Percentiles rank a stretch among this genome's conserved stretches.
Conservation (phyloP, 129 eudicot species). For the Flaveria ramosissima region DNA sequence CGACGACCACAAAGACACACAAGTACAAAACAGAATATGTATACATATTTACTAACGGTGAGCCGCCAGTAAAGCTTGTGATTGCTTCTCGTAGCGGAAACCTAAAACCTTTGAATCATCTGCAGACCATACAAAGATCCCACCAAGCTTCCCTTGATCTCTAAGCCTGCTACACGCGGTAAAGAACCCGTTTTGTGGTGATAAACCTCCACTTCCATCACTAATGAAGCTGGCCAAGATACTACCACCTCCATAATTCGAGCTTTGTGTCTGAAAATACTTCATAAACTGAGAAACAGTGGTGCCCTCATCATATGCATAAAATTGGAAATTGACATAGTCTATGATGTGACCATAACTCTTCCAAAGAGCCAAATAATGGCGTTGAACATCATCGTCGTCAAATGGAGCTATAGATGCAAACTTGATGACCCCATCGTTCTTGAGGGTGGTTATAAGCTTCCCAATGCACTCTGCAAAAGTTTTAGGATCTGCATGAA, state of each 20-base stretch:
- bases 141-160: constrained; percentile 38
- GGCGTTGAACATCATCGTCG: constrained; percentile 65
- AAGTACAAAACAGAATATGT: background rate
- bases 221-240: constrained; percentile 45
- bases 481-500: constrained; percentile 52
- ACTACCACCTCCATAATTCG: constrained; percentile 50
- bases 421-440: constrained; percentile 54
- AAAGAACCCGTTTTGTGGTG: constrained; percentile 50
- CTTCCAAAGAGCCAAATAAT: constrained; percentile 76
- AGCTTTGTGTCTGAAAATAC: constrained; percentile 40
- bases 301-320: constrained; percentile 66
- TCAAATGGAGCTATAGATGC: constrained; percentile 82
- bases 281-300: constrained; percentile 50
- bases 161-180: constrained; percentile 47
- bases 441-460: constrained; percentile 60
- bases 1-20: background rate
- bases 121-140: constrained; percentile 50
- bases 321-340: constrained; percentile 78
- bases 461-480: constrained; percentile 71
- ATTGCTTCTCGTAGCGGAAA: constrained; percentile 47
- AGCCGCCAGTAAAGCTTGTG: constrained; percentile 37
- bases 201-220: constrained; percentile 48
- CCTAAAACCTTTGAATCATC: constrained; percentile 48
- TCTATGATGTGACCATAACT: constrained; percentile 54
- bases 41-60: background rate